phyloP scores from a whole-genome alignment of 2,329 filamentous ascomycete species.

The Neophaeococcomyces mojaviensis region DNA sequence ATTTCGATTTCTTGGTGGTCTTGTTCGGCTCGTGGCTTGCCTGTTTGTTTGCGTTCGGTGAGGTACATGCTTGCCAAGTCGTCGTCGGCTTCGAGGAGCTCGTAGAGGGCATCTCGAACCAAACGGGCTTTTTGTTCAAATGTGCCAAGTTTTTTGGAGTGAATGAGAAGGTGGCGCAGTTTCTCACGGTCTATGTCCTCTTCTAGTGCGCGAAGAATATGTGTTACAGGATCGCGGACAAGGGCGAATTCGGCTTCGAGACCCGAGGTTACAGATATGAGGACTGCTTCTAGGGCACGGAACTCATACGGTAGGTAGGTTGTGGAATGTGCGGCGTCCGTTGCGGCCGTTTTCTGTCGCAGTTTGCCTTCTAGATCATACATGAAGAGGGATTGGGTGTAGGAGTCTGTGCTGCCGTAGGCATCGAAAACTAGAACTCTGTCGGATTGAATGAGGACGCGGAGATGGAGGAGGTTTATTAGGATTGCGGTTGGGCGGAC shows the following conservation, averaged over 20 bases:
- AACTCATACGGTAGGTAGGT: conserved; percentile 78
- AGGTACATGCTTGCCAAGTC: conserved; percentile 93
- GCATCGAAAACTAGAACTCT: conserved; percentile 93
- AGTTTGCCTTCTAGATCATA: conserved; percentile 93
- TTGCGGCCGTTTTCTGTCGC: conserved; percentile 57
- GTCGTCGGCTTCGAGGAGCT: conserved; percentile 91
- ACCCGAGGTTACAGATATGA: conserved; percentile 86
- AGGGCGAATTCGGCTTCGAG: conserved; percentile 92
- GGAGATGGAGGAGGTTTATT: conserved; percentile 91
- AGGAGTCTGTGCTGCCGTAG: conserved; percentile 88
- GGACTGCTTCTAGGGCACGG: conserved; percentile 84
- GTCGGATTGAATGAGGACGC: conserved; percentile 90
- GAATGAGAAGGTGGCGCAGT: conserved; percentile 78
- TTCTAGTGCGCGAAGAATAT: conserved; percentile 81
- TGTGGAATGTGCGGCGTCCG: conserved; percentile 12
- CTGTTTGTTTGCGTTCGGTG: conserved; percentile 68
- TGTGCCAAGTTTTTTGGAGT: conserved; percentile 90
- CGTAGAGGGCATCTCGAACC: conserved; percentile 89
- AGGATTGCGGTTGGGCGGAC: conserved; percentile 88
- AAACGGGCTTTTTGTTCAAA: conserved; percentile 96
- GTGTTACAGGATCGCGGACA: conserved; percentile 83
- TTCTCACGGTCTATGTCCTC: conserved; percentile 96
- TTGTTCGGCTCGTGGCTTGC: conserved; percentile 64
- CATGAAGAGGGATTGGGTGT: conserved; percentile 94
- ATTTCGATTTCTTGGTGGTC: conserved; percentile 97